Evolutionary conservation across 768 basidiomycete species (phyloP).

Genomic region (Podaxis sp.): DNA sequence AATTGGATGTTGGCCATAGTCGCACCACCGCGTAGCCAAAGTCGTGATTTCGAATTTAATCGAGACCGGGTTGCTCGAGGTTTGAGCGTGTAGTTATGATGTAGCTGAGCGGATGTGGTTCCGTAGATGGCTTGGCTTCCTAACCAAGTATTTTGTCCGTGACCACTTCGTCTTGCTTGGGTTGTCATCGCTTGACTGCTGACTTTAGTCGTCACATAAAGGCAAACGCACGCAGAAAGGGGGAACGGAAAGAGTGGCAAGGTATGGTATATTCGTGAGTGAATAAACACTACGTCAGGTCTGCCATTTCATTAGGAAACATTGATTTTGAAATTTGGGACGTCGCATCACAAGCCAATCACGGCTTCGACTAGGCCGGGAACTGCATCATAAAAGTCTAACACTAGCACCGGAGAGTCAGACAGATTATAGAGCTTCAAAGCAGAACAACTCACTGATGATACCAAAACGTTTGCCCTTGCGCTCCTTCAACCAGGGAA

Average conservation of each 20-base stretch:
- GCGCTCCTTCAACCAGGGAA: constrained; percentile 39
- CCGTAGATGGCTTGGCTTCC: background rate
- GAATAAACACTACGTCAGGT: background rate
- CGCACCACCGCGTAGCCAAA: background rate
- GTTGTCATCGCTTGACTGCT: background rate
- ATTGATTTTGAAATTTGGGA: background rate
- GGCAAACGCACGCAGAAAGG: background rate
- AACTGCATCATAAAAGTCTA: constrained; percentile 46
- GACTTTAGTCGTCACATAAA: too few relatives aligned
- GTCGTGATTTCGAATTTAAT: background rate
- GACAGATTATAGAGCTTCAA: background rate
- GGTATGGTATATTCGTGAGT: background rate
- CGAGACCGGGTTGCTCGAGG: background rate
- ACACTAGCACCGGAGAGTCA: constrained; percentile 28
- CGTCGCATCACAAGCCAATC: constrained; percentile 30
- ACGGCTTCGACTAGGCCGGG: constrained; percentile 46
- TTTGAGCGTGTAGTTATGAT: background rate
- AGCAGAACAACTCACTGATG: constrained; percentile 34
- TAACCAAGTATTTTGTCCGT: background rate
- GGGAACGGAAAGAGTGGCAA: background rate
- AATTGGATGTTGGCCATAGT: background rate
- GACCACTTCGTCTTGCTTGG: background rate
- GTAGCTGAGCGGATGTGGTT: background rate
- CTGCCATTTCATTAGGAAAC: background rate
- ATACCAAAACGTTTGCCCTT: constrained; percentile 46